These are phyloP conservation scores for Diplosphaera chodatii DNA, from an alignment of 139 green algal species.

Conservation along the genomic window DNA sequence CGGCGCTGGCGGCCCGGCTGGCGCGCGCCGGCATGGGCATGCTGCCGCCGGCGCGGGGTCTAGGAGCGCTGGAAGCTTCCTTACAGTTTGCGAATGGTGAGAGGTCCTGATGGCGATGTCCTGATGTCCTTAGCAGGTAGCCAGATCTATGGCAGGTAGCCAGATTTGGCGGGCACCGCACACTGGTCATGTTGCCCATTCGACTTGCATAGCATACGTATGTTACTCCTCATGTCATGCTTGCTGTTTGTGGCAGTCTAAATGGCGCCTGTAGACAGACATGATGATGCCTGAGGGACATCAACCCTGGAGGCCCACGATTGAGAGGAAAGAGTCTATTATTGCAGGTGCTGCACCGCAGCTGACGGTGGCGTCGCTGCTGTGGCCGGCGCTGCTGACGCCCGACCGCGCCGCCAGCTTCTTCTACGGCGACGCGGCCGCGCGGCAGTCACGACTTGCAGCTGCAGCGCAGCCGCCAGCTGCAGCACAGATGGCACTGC, in stretches of 20 bases:
- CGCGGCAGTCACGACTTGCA: background rate
- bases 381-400: slow-evolving; percentile 19
- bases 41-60: slow-evolving; percentile 30
- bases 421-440: slow-evolving; percentile 19
- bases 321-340: no score
- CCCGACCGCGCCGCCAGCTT: background rate
- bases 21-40: slow-evolving; percentile 30
- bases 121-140: no score
- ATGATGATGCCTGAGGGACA: no score
- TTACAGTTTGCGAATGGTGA: slow-evolving; percentile 1
- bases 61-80: slow-evolving; percentile 21
- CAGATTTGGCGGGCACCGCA: no score
- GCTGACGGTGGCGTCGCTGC: slow-evolving; percentile 4
- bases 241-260: no score
- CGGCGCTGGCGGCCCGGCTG: slow-evolving; percentile 24
- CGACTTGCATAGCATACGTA: no score
- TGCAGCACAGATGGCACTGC: no score
- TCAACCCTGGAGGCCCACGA: no score
- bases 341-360: background rate
- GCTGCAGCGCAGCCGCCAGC: background rate
- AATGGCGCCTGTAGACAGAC: no score
- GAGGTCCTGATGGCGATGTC: no score
- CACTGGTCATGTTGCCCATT: background rate
- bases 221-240: no score
- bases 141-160: no score